Base-by-base conservation (phyloP, 192 early-diverging fungal genomes). In the Coemansia sp. region DNA sequence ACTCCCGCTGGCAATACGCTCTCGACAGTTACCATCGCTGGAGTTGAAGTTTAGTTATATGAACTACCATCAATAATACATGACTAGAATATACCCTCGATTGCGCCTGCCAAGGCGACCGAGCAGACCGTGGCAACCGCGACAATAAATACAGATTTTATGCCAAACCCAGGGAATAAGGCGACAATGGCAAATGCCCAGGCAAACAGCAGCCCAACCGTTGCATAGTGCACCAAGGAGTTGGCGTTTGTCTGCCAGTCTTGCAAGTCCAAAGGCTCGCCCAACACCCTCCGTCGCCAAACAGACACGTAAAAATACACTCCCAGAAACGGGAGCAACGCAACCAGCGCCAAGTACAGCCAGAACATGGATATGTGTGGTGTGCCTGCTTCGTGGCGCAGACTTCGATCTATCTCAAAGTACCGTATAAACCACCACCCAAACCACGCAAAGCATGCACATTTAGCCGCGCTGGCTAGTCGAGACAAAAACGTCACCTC, bases 281-380 rank as follows among this genome's bases (percentile, higher is more conserved):
- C 72, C 26, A 70, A 68, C 7, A 82, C 65, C 44, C 79, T 46
- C 14, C 79, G 74, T 19, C 72, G 63, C 79, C 79, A 82, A 32
- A 82, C 66, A 1, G 79, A 82, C 21, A 75, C 79, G 28, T 77
- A 82, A 43, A 82, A 28, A 38, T 82, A 82, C 35, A 77, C 74
- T 28, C 39, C 58, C 6, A 72, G 66, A 71, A 82, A 82, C 4
- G 79, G 79, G 39, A 71, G 30, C 21, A 73, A 28, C 32, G 79
- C 70, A 13, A 37, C 23, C 46, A 69, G 32, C 21, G 79, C 59
- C 9, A 76, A 43, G n/a, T 40, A 49, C 33, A 82, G 40, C 79
- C 79, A 82, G 16, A 30, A 11, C 72, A 67, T 65, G 32, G 72
- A 68, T 32, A 82, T 82, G 23, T 70, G 79, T 13, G 79, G 79